phyloP scores from a whole-genome alignment of 129 eudicot genomes.

The Chrysanthemum seticuspe region DNA sequence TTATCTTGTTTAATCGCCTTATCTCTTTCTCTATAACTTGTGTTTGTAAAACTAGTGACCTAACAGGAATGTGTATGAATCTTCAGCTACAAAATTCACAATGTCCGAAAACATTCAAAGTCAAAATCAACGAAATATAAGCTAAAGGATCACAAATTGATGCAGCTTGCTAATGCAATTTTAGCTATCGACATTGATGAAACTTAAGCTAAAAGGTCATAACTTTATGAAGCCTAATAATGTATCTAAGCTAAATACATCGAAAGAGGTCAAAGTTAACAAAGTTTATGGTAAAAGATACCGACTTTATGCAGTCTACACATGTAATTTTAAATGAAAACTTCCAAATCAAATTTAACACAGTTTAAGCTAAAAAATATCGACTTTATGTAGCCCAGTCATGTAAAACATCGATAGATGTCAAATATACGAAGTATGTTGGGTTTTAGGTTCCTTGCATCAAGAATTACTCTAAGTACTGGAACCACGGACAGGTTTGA shows the following conservation, averaged over 20 bases:
- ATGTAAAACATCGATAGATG: constrained; percentile 9
- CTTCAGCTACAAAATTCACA: constrained; percentile 70
- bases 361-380: constrained; percentile 27
- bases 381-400: constrained; percentile 20
- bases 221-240: neutral
- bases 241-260: constrained; percentile 1
- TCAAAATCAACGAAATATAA: constrained; percentile 26
- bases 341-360: constrained; percentile 19
- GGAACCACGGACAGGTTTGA: no score
- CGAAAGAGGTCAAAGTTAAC: constrained; percentile 7
- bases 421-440: constrained; percentile 11
- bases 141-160: constrained; percentile 24
- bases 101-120: constrained; percentile 22
- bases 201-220: neutral
- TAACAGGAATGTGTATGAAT: constrained; percentile 73
- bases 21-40: no score
- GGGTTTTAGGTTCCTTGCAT: no score
- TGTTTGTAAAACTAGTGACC: no score
- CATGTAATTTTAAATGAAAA: constrained; percentile 1
- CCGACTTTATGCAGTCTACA: constrained; percentile 14
- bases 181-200: no score
- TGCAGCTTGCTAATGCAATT: constrained; percentile 6
- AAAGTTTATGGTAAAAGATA: constrained; percentile 25
- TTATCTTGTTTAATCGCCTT: no score
- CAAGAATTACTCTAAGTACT: no score